Conservation (phyloP, 495 filamentous ascomycete genomes). For the Oidiodendron maius region DNA sequence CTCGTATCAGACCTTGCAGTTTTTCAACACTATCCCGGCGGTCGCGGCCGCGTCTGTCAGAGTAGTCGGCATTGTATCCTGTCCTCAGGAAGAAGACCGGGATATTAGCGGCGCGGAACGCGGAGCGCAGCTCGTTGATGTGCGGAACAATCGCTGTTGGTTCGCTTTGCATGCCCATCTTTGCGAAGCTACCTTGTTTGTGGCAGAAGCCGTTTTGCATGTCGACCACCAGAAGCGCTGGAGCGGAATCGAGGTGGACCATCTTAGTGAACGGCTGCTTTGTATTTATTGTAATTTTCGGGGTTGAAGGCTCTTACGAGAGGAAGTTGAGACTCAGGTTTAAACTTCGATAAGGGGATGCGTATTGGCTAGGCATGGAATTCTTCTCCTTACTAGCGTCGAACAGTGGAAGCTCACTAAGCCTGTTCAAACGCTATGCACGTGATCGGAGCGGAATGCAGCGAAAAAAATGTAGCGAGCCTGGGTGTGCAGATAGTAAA, state of each 20-base stretch:
- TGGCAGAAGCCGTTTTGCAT: constrained; percentile 26
- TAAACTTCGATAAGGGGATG: too few species aligned
- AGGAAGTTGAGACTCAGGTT: constrained; percentile 8
- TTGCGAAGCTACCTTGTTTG: constrained; percentile 20
- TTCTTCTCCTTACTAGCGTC: too few species aligned
- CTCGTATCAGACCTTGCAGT: constrained; percentile 19
- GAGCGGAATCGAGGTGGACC: constrained; percentile 5
- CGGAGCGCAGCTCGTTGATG: constrained; percentile 21
- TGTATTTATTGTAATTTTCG: neutral
- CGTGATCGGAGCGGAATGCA: too few species aligned
- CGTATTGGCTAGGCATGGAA: too few species aligned
- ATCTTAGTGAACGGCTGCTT: constrained; percentile 7
- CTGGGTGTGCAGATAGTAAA: too few species aligned
- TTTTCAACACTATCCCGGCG: too few species aligned
- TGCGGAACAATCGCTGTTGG: constrained; percentile 22
- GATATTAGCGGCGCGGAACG: constrained; percentile 12
- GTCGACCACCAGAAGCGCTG: constrained; percentile 26
- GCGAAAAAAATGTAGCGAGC: too few species aligned
- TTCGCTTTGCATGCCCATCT: constrained; percentile 17
- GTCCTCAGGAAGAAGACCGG: constrained; percentile 21
- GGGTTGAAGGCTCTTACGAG: constrained; percentile 4
- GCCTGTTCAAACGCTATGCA: too few species aligned
- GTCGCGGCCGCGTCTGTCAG: constrained; percentile 13
- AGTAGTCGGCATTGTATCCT: constrained; percentile 22
- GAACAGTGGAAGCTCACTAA: too few species aligned